A percentile compares a stretch with the other conserved stretches of the same genome.
Conservation (phyloP, 768 basidiomycete species). For the Kwoniella mangroviensis region DNA sequence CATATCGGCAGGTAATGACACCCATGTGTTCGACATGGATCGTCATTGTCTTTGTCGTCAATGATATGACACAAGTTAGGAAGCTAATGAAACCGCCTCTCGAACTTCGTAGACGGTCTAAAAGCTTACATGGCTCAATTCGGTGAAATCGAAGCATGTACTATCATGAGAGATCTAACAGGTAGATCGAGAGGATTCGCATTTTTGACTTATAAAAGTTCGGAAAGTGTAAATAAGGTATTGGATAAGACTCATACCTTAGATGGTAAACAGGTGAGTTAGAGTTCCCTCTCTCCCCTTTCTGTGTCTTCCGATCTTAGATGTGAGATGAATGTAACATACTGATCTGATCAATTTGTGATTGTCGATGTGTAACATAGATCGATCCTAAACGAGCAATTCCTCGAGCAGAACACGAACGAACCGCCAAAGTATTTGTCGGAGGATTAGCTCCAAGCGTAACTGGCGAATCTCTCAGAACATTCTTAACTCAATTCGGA, state of each 20-base stretch:
- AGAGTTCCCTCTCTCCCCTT: neutral
- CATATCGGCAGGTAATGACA: too few relatives aligned
- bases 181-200: conserved; percentile 97
- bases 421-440: conserved; percentile 82
- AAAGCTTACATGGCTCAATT: conserved; percentile 89
- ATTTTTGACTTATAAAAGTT: conserved; percentile 93
- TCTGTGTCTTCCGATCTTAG: neutral
- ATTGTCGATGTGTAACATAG: conserved; percentile 61
- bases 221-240: conserved; percentile 89
- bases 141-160: conserved; percentile 95
- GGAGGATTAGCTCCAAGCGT: conserved; percentile 90
- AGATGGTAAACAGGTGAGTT: conserved; percentile 93
- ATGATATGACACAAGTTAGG: too few relatives aligned
- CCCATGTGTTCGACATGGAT: too few relatives aligned
- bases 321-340: neutral
- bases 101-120: conserved; percentile 54
- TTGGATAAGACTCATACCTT: conserved; percentile 93
- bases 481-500: conserved; percentile 91
- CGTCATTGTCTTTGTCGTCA: too few relatives aligned
- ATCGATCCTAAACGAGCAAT: conserved; percentile 99
- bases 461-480: conserved; percentile 89
- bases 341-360: neutral
- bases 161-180: conserved; percentile 96
- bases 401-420: conserved; percentile 92
- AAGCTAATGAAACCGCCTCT: too few relatives aligned